These are phyloP conservation scores for Ganoderma lucidum DNA, from an alignment of 1,284 basidiomycete species.

Conservation along the genomic window DNA sequence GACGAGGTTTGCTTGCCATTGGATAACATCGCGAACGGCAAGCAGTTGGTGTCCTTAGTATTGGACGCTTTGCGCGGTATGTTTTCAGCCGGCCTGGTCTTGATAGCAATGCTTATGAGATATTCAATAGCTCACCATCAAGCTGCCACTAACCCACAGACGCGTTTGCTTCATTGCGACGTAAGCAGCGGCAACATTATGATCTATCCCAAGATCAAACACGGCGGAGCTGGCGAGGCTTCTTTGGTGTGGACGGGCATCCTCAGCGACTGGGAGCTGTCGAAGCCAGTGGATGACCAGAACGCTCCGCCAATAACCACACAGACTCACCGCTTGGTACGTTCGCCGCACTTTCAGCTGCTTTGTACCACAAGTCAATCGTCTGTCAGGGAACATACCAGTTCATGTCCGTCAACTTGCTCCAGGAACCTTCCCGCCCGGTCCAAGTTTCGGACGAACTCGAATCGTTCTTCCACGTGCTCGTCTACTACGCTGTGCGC, in stretches of 20 bases:
- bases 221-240: not conserved
- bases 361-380: not conserved
- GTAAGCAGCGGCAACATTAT: not conserved
- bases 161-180: not conserved
- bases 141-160: not conserved
- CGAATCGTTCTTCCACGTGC: constrained; percentile 22
- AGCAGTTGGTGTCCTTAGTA: too few relatives aligned
- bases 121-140: not conserved
- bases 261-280: not conserved
- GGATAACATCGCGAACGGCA: too few relatives aligned
- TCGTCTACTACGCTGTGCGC: constrained; percentile 17
- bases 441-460: constrained; percentile 18
- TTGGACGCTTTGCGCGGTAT: too few relatives aligned
- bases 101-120: too few relatives aligned
- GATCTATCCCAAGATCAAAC: not conserved
- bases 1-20: too few relatives aligned
- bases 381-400: constrained; percentile 13
- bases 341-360: not conserved
- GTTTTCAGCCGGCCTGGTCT: too few relatives aligned
- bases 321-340: not conserved
- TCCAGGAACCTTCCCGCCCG: not conserved
- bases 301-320: too few relatives aligned
- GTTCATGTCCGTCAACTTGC: constrained; percentile 15
- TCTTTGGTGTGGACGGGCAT: not conserved
- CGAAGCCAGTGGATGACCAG: not conserved